A percentile compares a stretch with the other conserved stretches of the same genome.
Conservation (phyloP, 768 basidiomycete species). For the Psilocybe cyanescens region DNA sequence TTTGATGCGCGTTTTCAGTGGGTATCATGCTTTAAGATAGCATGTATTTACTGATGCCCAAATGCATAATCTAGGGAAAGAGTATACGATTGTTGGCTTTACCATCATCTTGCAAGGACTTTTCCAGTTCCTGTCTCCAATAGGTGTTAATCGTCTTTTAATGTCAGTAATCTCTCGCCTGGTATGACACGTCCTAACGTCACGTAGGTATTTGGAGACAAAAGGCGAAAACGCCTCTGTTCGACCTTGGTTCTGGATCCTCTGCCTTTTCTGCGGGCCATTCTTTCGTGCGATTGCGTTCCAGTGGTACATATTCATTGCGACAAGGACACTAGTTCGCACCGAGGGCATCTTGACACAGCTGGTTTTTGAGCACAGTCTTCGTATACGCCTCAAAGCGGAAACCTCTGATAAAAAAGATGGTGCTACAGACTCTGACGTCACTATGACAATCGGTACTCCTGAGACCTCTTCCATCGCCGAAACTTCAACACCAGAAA, state of each 20-base stretch:
- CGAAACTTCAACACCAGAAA: slow-evolving; percentile 4
- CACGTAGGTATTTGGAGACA: slow-evolving; percentile 56
- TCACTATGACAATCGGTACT: not conserved
- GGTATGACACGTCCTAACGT: not conserved
- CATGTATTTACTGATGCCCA: not conserved
- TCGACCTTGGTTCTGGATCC: slow-evolving; percentile 73
- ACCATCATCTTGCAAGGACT: not conserved
- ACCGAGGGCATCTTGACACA: slow-evolving; percentile 48
- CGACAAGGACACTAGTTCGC: slow-evolving; percentile 43
- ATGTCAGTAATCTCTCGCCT: not conserved
- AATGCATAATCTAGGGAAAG: slow-evolving; percentile 9
- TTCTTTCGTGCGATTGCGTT: slow-evolving; percentile 49
- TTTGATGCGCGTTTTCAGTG: slow-evolving; percentile 40
- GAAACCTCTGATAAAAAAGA: slow-evolving; percentile 16
- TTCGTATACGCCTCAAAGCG: slow-evolving; percentile 68
- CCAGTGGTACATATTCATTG: slow-evolving; percentile 60
- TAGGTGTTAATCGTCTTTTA: slow-evolving; percentile 12
- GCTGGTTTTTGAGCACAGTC: slow-evolving; percentile 47
- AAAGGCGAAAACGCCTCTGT: slow-evolving; percentile 48
- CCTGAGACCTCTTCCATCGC: slow-evolving; percentile 8
- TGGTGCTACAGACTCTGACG: not conserved
- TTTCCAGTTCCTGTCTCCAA: slow-evolving; percentile 1
- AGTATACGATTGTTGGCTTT: slow-evolving; percentile 24
- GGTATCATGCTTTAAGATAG: not conserved
- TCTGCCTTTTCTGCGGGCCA: not conserved